Evolutionary conservation across 2,329 filamentous ascomycete genomes (phyloP), one percentile per base, ranked within the genome.

Genomic region (Myotisia sp.): DNA sequence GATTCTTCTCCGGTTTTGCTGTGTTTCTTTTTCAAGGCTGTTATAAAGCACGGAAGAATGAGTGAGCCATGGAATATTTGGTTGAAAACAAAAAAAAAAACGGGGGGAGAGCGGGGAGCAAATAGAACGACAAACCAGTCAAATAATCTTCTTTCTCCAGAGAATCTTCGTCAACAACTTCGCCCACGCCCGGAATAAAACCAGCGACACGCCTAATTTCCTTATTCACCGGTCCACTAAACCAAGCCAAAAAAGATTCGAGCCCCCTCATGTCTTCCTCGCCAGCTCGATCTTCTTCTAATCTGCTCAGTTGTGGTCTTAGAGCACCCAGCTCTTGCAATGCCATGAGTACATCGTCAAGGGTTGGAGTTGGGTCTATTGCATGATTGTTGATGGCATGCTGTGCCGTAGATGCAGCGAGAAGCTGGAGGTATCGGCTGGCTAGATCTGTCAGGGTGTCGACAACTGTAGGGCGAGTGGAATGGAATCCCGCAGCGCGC

Each of bases 361-460:
- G 59, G 26, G 67, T 71, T 1, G 79, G 68, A 13, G 68, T 65
- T 37, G 73, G 65, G 42, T 73, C 70, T 44, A 75, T 70, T 16
- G 59, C 55, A 56, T 80, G 75, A 52, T 77, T 81, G 44, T 76
- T 72, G 10, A 67, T 64, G 3, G 83, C 79, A 56, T 87, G 77
- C 16, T 68, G 63, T 3, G 79, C 78, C 0, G 85, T 79, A 22
- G 73, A 69, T 41, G 76, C 70, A 42, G 81, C 82, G 13, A 94
- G 72, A 3, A 82, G 62, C 14, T 74, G 63, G 38, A 95, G 63
- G 57, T 94, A 92, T 44, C 81, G 76, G 27, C 78, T 80, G 0
- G 84, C 77, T 5, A 95, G 68, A 56, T 94, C 85, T 9, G 84
- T 81, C n/a, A 94, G 57, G 6, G 81, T 77, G 59, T 95, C 86